Percentiles rank a stretch among this genome's conserved stretches.
These are phyloP conservation scores for Pestalotiopsis sp. DNA, from an alignment of 2,329 filamentous ascomycete genomes.

Conservation along the genomic window DNA sequence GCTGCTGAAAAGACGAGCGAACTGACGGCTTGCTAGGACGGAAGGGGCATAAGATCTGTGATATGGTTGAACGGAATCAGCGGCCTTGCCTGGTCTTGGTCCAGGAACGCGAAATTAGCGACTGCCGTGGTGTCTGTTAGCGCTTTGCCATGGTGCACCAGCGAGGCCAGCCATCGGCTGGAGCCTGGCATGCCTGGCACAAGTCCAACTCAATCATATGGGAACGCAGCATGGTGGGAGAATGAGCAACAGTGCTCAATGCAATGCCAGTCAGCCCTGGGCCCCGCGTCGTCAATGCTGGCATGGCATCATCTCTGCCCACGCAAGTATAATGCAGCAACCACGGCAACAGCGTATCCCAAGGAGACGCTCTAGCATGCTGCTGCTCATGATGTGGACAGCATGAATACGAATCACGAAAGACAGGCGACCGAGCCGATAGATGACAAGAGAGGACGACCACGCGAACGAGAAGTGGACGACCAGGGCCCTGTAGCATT, in stretches of 20 bases:
- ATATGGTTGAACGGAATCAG: not conserved
- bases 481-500: not conserved
- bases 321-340: not conserved
- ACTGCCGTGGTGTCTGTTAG: not conserved
- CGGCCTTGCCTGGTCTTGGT: not conserved
- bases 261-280: not conserved
- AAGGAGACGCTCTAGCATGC: no score
- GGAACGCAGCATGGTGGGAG: not conserved
- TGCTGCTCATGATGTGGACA: no score
- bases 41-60: not conserved
- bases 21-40: not conserved
- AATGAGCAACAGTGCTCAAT: not conserved
- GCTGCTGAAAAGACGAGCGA: not conserved
- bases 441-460: no score
- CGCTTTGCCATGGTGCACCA: not conserved
- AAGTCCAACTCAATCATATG: not conserved
- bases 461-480: not conserved
- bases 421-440: no score
- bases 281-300: not conserved
- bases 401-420: no score
- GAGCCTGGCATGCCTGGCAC: no score
- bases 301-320: not conserved
- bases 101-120: constrained; percentile 12
- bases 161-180: not conserved
- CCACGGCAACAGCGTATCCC: not conserved